Base-by-base conservation (phyloP, 306 rosid genomes). In the Mimosa bimucronata region DNA sequence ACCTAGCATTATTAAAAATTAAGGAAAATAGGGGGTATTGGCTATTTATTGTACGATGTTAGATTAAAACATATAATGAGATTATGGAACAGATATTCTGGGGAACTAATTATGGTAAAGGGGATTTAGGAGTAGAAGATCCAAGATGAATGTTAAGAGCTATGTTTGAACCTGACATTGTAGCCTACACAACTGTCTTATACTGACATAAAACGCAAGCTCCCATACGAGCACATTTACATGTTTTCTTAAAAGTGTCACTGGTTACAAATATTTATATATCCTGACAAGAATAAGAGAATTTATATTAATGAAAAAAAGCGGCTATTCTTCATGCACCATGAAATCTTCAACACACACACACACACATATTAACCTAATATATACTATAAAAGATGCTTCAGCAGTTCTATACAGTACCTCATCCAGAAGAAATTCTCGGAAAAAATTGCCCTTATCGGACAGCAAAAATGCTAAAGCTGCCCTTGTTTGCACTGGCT, bases 341-440 rank as follows among this genome's bases (percentile, higher is more conserved):
- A 28, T 26, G 67, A 12, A 9, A 61, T 61, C 38, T 15, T 26
- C 67, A 61, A 28, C 38, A 14, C 67, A 1, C 16, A 28, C 38
- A 14, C 67, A 1, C 16, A 76, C 11, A 18, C 9, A 31, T 34
- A 16, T 65, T 28, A 29, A 80, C 77, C 57, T 46, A 76, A 38
- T 38, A 71, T 45, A 71, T 40, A 76, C 30, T 19, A 80, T 19
- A 76, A 25, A 78, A 80, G 2, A 46, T 81, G 66, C 73, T 73
- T 76, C 78, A 79, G 38, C 53, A 76, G 10, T 75, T 76, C 77
- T 64, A 68, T 75, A 83, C 84, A 75, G 62, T 92, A 95, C 98
- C 98, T 95, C 98, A 1, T 95, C 98, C 68, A 95, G 82, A 83
- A 95, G 98, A 88, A 95, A 95, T 82, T 95, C 98, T 73, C 98